A percentile compares a stretch with the other conserved stretches of the same genome.
Evolutionary conservation across 768 basidiomycete species (phyloP).

Genomic region (Leccinum aurantiacum): DNA sequence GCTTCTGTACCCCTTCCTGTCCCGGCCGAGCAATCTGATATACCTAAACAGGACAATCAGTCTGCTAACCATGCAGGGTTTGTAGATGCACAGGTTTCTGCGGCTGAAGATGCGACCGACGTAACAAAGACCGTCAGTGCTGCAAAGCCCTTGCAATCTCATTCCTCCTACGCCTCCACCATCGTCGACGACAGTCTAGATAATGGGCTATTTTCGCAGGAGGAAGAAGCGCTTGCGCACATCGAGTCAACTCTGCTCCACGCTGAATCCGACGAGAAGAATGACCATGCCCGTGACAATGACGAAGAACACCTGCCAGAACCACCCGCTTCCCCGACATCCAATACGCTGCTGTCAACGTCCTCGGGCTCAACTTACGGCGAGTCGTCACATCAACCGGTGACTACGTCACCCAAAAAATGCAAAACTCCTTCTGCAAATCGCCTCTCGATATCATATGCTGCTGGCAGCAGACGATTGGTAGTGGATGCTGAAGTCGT

Average conservation of each 20-base stretch:
- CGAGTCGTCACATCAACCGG: constrained; percentile 41
- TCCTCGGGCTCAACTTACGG: constrained; percentile 42
- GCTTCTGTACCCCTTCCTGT: constrained; percentile 33
- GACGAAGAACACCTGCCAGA: constrained; percentile 54
- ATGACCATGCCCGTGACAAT: constrained; percentile 17
- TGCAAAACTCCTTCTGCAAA: constrained; percentile 68
- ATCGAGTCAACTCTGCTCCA: constrained; percentile 23
- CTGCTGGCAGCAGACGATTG: constrained; percentile 80
- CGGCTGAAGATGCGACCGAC: constrained; percentile 1
- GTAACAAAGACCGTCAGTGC: constrained; percentile 8
- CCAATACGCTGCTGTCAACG: constrained; percentile 44
- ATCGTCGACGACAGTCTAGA: constrained; percentile 47
- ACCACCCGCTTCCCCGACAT: constrained; percentile 56
- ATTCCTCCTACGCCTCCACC: constrained; percentile 51
- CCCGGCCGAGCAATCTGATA: constrained; percentile 31
- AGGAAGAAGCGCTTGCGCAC: constrained; percentile 25
- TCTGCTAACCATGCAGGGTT: constrained; percentile 48
- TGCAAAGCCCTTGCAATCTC: constrained; percentile 40
- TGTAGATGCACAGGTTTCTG: constrained; percentile 44
- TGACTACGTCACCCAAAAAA: constrained; percentile 30
- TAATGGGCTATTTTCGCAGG: constrained; percentile 27
- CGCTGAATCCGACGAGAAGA: constrained; percentile 19
- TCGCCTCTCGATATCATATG: constrained; percentile 93
- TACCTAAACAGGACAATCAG: constrained; percentile 44
- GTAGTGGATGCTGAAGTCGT: constrained; percentile 90